Base-by-base conservation (phyloP, 371 early-diverging fungal genomes). In the Mucor piriformis region DNA sequence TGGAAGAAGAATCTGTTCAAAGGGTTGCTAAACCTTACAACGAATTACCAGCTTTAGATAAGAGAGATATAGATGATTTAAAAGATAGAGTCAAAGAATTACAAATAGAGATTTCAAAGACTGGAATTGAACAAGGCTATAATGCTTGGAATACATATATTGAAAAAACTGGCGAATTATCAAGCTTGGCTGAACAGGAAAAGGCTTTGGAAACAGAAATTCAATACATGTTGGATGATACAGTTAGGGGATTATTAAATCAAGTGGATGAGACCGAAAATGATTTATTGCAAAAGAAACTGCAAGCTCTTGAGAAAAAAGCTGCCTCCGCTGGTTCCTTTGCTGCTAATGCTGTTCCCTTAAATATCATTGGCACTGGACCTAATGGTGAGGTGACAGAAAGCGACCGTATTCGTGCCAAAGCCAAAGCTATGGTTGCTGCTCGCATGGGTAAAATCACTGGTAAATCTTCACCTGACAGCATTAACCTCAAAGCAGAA, bases 371-470 rank as follows among this genome's bases (percentile, higher is more conserved):
- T 0, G 88, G 86, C 0, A 84, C 85, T 2, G 87, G 87, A 0
- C 86, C 87, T 1, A 77, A 77, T 35, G 86, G 86, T 6, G 67
- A 73, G 40, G 59, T 85, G 4, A 85, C 86, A 0, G 85, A 85
- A 29, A 73, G 78, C 24, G 88, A 87, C 37, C 70, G 74, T 35
- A 85, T 83, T 64, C 74, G 76, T 20, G 85, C 88, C 15, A 85
- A 84, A 38, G 88, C 85, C 16, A 82, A 83, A 43, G 79, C 83
- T 0, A 59, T 81, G 70, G 70, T 87, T 53, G 87, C 87, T 10
- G 84, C 83, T n/a, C 72, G 81, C 10, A 82, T 84, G 68, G 85
- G 83, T 13, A 87, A 85, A 49, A 59, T 81, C 11, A 67, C 73
- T 1, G 75, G 79, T 18, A 77, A 79, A 15, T 54, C 12, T 37